Percentiles rank a stretch among this genome's conserved stretches.
Evolutionary conservation across 2,329 filamentous ascomycete species (phyloP).

Genomic region (Achaetomium macrosporum): DNA sequence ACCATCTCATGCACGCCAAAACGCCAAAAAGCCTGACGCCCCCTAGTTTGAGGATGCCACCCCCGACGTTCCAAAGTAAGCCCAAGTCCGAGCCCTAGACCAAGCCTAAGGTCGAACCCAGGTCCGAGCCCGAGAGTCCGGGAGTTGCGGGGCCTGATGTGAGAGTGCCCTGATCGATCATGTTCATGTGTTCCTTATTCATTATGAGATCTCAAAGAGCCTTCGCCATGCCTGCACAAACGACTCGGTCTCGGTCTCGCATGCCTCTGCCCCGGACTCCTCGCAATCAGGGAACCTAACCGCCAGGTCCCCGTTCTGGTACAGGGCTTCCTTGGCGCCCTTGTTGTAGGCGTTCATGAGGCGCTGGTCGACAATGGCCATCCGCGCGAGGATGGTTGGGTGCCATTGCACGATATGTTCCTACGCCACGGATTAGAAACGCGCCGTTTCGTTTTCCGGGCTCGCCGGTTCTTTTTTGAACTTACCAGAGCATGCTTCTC

Average conservation of each 20-base stretch:
- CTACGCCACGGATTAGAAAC: slow-evolving; percentile 35
- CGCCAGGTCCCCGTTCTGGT: slow-evolving; percentile 78
- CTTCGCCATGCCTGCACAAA: slow-evolving; percentile 45
- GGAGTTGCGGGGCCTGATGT: too few species aligned
- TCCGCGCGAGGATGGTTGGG: slow-evolving; percentile 83
- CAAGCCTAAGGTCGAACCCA: too few species aligned
- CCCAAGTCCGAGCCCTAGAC: too few species aligned
- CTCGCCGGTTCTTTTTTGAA: neutral
- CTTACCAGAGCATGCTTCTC: slow-evolving; percentile 84
- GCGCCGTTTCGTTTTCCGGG: neutral
- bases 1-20: neutral
- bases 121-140: too few species aligned
- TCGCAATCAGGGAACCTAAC: slow-evolving; percentile 73
- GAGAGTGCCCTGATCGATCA: neutral
- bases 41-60: too few species aligned
- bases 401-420: slow-evolving; percentile 95
- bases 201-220: slow-evolving; percentile 44
- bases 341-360: slow-evolving; percentile 72
- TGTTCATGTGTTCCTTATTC: neutral
- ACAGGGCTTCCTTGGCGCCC: slow-evolving; percentile 53
- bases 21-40: neutral
- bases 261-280: slow-evolving; percentile 51
- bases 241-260: slow-evolving; percentile 61
- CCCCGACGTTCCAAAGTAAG: too few species aligned
- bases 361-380: slow-evolving; percentile 84